Base-by-base conservation (phyloP, 2,329 filamentous ascomycete genomes). In the Spiromastix sp. region DNA sequence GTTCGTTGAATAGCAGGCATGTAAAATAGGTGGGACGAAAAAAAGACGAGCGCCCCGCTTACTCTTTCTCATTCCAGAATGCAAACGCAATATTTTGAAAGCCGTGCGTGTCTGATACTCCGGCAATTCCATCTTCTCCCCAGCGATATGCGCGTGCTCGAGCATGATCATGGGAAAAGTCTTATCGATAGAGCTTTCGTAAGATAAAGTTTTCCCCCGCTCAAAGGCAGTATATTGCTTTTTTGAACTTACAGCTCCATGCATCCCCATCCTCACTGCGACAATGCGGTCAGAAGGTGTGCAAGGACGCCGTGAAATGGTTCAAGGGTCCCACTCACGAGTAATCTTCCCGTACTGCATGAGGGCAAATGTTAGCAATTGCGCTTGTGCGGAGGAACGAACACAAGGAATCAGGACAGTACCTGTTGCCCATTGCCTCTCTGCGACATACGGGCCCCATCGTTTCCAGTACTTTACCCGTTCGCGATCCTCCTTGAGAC, bases 51-150 rank as follows among this genome's bases (percentile, higher is more conserved):
- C 15, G 22, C 5, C 7, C 5, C 20, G 60, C 74, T 48, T 57
- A 93, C 86, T 96, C 89, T 66, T 95, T 77, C 59, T 86, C 87
- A 57, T 96, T 96, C 89, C 89, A 96, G 59, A 96, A 96, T 34
- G 85, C 78, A 68, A 96, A 95, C 3, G 83, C 85, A 59, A 96
- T 81, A 59, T 96, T 93, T 61, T 94, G 83, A 36, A 81, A 66
- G 42, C 86, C 86, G 56, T 96, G 89, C 11, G 84, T 85, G 57
- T 95, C 87, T n/a, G 68, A 93, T 18, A 96, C 86, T 55, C 89
- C 89, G 38, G 89, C 86, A 61, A 96, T 96, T 44, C 89, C 89
- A 56, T 96, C 89, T 56, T 96, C 89, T 42, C 89, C 89, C 89
- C 89, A 96, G 52, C 89, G 77, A 59, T 87, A 96, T 42, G 85